A percentile compares a stretch with the other conserved stretches of the same genome.
These are phyloP conservation scores for Botrytis byssoidea DNA, from an alignment of 2,329 filamentous ascomycete species.

Conservation along the genomic window DNA sequence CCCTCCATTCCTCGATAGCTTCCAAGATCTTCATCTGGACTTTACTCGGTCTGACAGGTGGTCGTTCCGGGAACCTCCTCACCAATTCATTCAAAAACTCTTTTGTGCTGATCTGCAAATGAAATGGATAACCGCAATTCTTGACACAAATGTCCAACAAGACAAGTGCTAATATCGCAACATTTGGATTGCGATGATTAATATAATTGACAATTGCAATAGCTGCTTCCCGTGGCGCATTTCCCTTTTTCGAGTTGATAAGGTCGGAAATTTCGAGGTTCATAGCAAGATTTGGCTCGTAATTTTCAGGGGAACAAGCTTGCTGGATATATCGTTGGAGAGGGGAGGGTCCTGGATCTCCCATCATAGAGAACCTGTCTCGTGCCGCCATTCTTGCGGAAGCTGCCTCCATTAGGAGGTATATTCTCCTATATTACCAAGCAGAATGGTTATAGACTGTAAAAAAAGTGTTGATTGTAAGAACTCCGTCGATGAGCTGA, in stretches of 20 bases:
- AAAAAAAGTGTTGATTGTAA: not conserved
- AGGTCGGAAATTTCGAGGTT: constrained; percentile 96
- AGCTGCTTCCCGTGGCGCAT: constrained; percentile 90
- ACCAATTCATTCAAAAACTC: constrained; percentile 99
- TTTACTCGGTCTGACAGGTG: constrained; percentile 78
- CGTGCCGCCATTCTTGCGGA: constrained; percentile 92
- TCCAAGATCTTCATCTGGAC: constrained; percentile 93
- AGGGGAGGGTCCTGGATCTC: constrained; percentile 75
- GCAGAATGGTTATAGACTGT: not conserved
- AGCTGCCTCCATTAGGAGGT: constrained; percentile 76
- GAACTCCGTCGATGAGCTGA: constrained; percentile 6
- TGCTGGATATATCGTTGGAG: constrained; percentile 94
- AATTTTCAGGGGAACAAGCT: constrained; percentile 95
- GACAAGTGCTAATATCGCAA: constrained; percentile 83
- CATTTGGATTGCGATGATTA: constrained; percentile 96
- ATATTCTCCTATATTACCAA: constrained; percentile 26
- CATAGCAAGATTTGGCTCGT: constrained; percentile 93
- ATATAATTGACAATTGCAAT: constrained; percentile 90
- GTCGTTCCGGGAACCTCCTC: constrained; percentile 89
- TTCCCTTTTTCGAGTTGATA: constrained; percentile 96
- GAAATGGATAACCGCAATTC: constrained; percentile 98
- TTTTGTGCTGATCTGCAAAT: constrained; percentile 97
- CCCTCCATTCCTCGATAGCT: constrained; percentile 96
- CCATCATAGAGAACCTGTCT: constrained; percentile 86
- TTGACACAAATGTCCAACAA: constrained; percentile 99